A percentile compares a stretch with the other conserved stretches of the same genome.
Conservation (phyloP, 768 basidiomycete species). For the Auricularia sp. region DNA sequence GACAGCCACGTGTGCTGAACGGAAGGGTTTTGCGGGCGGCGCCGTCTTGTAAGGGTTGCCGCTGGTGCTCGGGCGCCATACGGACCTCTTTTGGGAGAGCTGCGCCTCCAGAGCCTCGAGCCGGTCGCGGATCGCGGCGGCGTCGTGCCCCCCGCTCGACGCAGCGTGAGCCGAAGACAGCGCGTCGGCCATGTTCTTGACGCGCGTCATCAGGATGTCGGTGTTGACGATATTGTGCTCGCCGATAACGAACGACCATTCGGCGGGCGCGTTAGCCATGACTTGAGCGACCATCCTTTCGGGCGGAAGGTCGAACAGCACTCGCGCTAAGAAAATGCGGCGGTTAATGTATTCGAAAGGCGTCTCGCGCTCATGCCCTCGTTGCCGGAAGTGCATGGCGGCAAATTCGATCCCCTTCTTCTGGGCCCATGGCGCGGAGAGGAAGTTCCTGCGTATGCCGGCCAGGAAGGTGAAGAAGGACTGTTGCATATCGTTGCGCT, state of each 20-base stretch:
- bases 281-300: neutral
- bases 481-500: neutral
- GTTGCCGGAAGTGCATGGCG: neutral
- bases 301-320: neutral
- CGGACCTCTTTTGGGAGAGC: too few species aligned
- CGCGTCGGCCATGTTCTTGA: neutral
- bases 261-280: neutral
- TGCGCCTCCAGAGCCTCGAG: too few species aligned
- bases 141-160: too few species aligned
- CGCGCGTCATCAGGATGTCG: neutral
- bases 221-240: neutral
- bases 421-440: neutral
- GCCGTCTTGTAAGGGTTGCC: too few species aligned
- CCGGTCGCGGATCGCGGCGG: too few species aligned
- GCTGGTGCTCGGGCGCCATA: too few species aligned
- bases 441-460: neutral
- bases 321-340: neutral
- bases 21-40: too few species aligned
- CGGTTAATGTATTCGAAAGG: neutral
- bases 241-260: neutral
- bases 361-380: neutral
- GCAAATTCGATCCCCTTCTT: neutral
- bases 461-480: neutral
- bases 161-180: too few species aligned
- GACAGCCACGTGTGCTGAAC: too few species aligned